Evolutionary conservation across 192 early-diverging fungal species (phyloP), one percentile per base, ranked within the genome.

Genomic region (Coemansia sp.): DNA sequence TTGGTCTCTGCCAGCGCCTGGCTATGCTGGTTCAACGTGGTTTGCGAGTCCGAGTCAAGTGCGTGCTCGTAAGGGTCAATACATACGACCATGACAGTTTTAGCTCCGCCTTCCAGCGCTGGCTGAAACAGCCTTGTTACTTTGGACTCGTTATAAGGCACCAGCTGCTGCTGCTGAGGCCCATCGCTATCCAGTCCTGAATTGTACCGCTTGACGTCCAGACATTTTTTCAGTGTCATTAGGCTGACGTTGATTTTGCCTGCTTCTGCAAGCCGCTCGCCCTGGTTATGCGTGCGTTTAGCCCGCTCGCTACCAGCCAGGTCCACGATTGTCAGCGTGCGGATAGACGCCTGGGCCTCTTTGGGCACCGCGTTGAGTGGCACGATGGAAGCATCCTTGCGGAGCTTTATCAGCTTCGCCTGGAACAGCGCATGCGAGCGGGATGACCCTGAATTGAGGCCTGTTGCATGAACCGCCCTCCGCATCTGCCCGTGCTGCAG

Each of bases 151-250:
- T 80, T 77, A 50, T 81, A 89, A 4, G 87, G 87, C 11, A 89
- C 87, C 16, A 80, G 59, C 58, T 70, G 63, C 42, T 50, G 33
- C 10, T 35, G 33, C 28, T 48, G 46, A 12, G 46, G 12, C 11
- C 19, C 12, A 11, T 35, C 39, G 31, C 36, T 59, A 2, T 57
- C 46, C 19, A 52, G 35, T 15, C 53, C 6, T 1, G 73, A 63
- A 64, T 89, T 89, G 38, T 63, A 60, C 37, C 84, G 60, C 7
- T 84, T 53, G 3, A 83, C 81, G 20, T 87, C 84, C 63, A 91
- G 80, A 53, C 86, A 88, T 59, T 89, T 87, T 13, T 87, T 82
- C 2, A 90, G 67, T 5, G 83, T 82, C 82, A 88, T 83, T 48
- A 88, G 64, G 37, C 83, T 82, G 33, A 80, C 85, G 70, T 89